A percentile compares a stretch with the other conserved stretches of the same genome.
These are phyloP conservation scores for Gnomoniopsis sp. DNA, from an alignment of 2,329 filamentous ascomycete species.

Conservation along the genomic window DNA sequence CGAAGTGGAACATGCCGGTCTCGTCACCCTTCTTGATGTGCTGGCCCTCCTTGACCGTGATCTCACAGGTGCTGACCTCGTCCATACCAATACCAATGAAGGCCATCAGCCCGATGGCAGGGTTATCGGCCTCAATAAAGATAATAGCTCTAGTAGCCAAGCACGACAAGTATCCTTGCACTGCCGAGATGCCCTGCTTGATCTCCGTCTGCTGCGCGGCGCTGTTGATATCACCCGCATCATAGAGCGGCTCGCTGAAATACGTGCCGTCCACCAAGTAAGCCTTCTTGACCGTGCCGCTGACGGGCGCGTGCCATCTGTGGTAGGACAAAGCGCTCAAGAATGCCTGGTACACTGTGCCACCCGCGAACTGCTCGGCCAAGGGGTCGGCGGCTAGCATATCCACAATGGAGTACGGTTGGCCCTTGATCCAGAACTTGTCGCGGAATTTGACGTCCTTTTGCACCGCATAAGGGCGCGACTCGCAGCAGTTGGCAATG, in stretches of 20 bases:
- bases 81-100: conserved; percentile 74
- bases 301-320: conserved; percentile 68
- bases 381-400: conserved; percentile 59
- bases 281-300: conserved; percentile 51
- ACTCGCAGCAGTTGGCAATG: conserved; percentile 65
- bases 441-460: conserved; percentile 52
- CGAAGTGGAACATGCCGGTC: conserved; percentile 77
- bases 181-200: conserved; percentile 40
- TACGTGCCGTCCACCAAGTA: conserved; percentile 64
- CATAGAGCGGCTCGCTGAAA: conserved; percentile 55
- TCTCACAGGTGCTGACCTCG: conserved; percentile 71
- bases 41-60: conserved; percentile 65
- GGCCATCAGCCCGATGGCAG: conserved; percentile 63
- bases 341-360: conserved; percentile 69
- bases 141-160: conserved; percentile 69
- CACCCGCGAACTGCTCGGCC: conserved; percentile 54
- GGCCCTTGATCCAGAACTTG: conserved; percentile 65
- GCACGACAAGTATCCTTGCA: conserved; percentile 64
- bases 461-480: conserved; percentile 51
- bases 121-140: conserved; percentile 39
- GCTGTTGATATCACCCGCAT: conserved; percentile 35
- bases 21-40: conserved; percentile 66
- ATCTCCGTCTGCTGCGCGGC: conserved; percentile 9
- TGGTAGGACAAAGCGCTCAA: conserved; percentile 66
- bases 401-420: conserved; percentile 63